Percentiles rank a stretch among this genome's conserved stretches.
These are phyloP conservation scores for Daldinia bambusicola DNA, from an alignment of 495 filamentous ascomycete genomes.

Conservation along the genomic window DNA sequence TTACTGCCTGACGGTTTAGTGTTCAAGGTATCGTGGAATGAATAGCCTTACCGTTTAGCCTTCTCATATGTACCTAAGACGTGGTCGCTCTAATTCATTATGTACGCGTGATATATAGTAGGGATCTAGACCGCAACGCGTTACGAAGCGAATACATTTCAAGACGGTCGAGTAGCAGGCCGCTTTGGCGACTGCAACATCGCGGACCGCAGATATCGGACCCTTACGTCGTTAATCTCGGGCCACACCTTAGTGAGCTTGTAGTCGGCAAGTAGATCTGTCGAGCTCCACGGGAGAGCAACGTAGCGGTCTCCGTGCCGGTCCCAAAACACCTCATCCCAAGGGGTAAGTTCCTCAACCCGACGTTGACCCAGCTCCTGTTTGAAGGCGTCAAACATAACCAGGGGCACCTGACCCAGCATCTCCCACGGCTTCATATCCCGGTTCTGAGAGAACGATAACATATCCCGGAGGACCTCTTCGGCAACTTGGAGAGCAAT, in stretches of 20 bases:
- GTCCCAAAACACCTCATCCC: conserved; percentile 36
- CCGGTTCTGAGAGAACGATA: neutral
- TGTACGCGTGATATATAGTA: neutral
- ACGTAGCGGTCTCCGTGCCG: conserved; percentile 45
- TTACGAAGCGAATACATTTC: neutral
- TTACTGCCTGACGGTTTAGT: neutral
- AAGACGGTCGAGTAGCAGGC: conserved; percentile 5
- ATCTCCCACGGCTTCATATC: neutral
- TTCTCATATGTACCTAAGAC: neutral
- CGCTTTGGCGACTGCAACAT: conserved; percentile 35
- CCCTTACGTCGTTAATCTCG: conserved; percentile 32
- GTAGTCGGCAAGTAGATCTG: conserved; percentile 1
- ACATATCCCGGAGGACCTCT: neutral
- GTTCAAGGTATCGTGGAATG: neutral
- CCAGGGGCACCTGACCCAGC: neutral
- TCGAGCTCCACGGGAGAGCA: conserved; percentile 18
- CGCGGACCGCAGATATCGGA: conserved; percentile 37
- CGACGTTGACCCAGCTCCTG: conserved; percentile 21
- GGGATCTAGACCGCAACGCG: neutral
- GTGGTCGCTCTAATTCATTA: neutral
- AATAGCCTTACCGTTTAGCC: neutral
- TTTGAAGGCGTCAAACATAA: conserved; percentile 40
- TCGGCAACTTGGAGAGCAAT: neutral
- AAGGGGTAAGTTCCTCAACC: conserved; percentile 25
- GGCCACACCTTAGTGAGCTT: conserved; percentile 39